Evolutionary conservation across 371 early-diverging fungal species (phyloP).

Genomic region (Circinella minor): DNA sequence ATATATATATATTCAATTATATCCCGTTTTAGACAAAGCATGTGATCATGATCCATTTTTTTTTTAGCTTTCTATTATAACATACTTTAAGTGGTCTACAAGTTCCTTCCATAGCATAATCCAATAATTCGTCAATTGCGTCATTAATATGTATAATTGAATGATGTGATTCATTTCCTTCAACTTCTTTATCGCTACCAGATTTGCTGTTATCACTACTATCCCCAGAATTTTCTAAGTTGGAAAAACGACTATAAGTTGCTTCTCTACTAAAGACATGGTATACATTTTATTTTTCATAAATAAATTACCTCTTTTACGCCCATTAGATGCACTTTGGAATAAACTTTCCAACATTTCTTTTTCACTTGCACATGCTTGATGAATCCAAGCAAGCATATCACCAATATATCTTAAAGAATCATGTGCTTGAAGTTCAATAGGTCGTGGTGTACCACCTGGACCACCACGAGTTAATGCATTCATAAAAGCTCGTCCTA

Average conservation of each 20-base stretch:
- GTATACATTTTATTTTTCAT: not conserved
- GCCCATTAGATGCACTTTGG: slow-evolving; percentile 18
- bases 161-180: slow-evolving; percentile 2
- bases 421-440: slow-evolving; percentile 92
- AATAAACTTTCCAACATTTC: slow-evolving; percentile 87
- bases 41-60: too few relatives aligned
- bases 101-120: slow-evolving; percentile 77
- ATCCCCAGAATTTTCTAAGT: slow-evolving; percentile 1
- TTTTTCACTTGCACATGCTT: slow-evolving; percentile 84
- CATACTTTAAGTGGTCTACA: slow-evolving; percentile 75
- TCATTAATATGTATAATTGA: slow-evolving; percentile 27
- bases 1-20: not conserved
- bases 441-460: slow-evolving; percentile 84
- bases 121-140: slow-evolving; percentile 58
- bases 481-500: slow-evolving; percentile 75
- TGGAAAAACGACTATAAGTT: not conserved
- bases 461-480: slow-evolving; percentile 90
- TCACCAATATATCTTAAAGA: slow-evolving; percentile 91
- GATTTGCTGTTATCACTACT: slow-evolving; percentile 3
- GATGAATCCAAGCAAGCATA: slow-evolving; percentile 96
- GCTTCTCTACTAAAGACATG: too few relatives aligned
- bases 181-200: not conserved
- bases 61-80: not conserved
- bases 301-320: not conserved
- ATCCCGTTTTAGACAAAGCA: not conserved